phyloP scores from a whole-genome alignment of 2,329 filamentous ascomycete genomes.

The Neurospora sp. region DNA sequence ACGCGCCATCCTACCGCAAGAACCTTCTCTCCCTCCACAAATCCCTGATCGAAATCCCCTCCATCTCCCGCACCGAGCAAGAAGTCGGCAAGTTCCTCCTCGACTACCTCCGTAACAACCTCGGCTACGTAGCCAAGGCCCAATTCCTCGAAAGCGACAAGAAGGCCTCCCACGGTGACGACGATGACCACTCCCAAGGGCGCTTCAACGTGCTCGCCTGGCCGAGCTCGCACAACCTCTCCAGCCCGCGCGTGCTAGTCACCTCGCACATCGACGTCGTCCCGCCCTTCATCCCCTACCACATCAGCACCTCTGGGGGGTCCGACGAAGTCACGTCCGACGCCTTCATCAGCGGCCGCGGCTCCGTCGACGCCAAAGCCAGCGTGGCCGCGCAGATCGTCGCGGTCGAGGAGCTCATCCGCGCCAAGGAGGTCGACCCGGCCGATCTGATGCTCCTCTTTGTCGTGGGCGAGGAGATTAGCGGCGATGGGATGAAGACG shows the following conservation, averaged over 20 bases:
- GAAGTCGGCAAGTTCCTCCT: slow-evolving; percentile 59
- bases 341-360: slow-evolving; percentile 58
- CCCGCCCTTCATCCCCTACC: slow-evolving; percentile 63
- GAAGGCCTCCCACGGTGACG: slow-evolving; percentile 16
- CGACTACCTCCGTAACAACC: slow-evolving; percentile 45
- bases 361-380: slow-evolving; percentile 63
- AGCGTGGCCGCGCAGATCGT: slow-evolving; percentile 65
- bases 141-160: slow-evolving; percentile 31
- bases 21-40: slow-evolving; percentile 64
- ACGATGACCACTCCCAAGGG: slow-evolving; percentile 9
- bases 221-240: slow-evolving; percentile 46
- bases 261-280: slow-evolving; percentile 77
- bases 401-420: slow-evolving; percentile 50
- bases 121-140: slow-evolving; percentile 33
- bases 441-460: slow-evolving; percentile 42
- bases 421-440: slow-evolving; percentile 24
- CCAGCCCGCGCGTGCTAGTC: slow-evolving; percentile 50
- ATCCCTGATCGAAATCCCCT: slow-evolving; percentile 63
- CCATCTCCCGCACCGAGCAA: slow-evolving; percentile 60
- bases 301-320: slow-evolving; percentile 30
- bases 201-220: slow-evolving; percentile 74
- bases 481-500: slow-evolving; percentile 68
- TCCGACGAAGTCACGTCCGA: slow-evolving; percentile 25
- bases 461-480: slow-evolving; percentile 75
- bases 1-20: slow-evolving; percentile 30